Evolutionary conservation across 805 yeast species (phyloP), one percentile per base, ranked within the genome.

Genomic region (Saturnispora quitensis): DNA sequence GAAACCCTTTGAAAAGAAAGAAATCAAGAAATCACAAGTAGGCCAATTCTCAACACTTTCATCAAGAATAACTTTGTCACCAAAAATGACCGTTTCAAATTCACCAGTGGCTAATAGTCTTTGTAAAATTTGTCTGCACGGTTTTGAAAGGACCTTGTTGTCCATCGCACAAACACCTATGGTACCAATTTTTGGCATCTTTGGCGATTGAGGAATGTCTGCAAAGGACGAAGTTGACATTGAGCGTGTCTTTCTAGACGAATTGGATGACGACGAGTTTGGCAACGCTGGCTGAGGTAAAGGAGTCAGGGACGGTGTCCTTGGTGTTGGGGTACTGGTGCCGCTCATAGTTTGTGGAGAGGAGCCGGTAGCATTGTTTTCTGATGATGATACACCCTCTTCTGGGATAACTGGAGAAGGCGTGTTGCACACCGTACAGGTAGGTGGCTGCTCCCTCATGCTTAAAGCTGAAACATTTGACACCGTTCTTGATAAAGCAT

Each of bases 131-230:
- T 86, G 87, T 53, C 98, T 74, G 64, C 97, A 91, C 2, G 99
- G 99, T 70, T 93, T 93, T 43, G 95, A 85, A 62, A 95, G 76
- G 2, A 90, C 99, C 68, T 93, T 93, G 53, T 90, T 84, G 68
- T 93, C 99, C 97, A 93, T 90, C 10, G 99, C 99, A 70, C 99
- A 93, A 1, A 93, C 96, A 50, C 99, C 99, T 59, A 93, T 88
- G 58, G 88, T 90, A 40, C 99, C 98, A 56, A 90, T 80, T 57
- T 77, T 81, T 3, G 87, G 88, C 48, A 82, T 61, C 56, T 75
- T 74, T 3, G 82, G 77, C 10, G 76, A 73, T 8, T 68, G 68
- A n/a, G 55, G 50, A 10, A 38, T n/a, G 3, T 56, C 58, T 15
- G 10, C 24, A 5, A 53, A 17, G 12, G 58, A 56, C 5, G 73